Conservation (phyloP, 2,329 filamentous ascomycete genomes). For the Apiospora marii region DNA sequence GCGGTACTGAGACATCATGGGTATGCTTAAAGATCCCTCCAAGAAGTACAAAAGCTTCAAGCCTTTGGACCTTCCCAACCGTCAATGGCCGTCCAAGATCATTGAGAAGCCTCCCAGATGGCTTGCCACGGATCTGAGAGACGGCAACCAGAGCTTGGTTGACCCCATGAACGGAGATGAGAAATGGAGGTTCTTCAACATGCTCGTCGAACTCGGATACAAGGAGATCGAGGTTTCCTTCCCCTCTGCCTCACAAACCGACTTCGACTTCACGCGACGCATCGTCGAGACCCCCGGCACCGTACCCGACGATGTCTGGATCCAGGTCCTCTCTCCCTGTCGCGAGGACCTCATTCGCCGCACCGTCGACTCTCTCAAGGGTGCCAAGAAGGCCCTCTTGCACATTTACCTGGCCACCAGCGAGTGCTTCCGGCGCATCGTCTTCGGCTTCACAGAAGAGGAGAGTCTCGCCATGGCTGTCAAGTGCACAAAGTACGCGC, state of each 20-base stretch:
- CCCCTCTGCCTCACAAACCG: constrained; percentile 91
- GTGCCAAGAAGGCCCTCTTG: constrained; percentile 91
- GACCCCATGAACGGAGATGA: constrained; percentile 97
- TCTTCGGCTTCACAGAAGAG: constrained; percentile 87
- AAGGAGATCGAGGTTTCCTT: constrained; percentile 98
- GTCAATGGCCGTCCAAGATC: constrained; percentile 84
- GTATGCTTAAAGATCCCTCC: constrained; percentile 76
- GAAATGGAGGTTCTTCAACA: constrained; percentile 95
- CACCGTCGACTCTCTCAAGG: constrained; percentile 87
- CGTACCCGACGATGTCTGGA: constrained; percentile 86
- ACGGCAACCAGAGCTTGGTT: constrained; percentile 92
- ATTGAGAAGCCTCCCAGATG: constrained; percentile 88
- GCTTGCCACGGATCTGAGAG: constrained; percentile 87
- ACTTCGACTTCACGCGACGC: constrained; percentile 92
- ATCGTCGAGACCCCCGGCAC: constrained; percentile 85
- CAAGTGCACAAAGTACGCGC: constrained; percentile 83
- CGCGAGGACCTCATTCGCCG: constrained; percentile 88
- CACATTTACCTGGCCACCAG: constrained; percentile 97
- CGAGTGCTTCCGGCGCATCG: constrained; percentile 84
- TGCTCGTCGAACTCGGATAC: constrained; percentile 91
- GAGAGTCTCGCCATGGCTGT: constrained; percentile 84
- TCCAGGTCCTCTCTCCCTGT: constrained; percentile 93
- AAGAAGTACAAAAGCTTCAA: constrained; percentile 79
- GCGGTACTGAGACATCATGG: constrained; percentile 23
- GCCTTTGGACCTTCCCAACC: constrained; percentile 71